A percentile compares a stretch with the other conserved stretches of the same genome.
phyloP scores from a whole-genome alignment of 1,139 yeast species.

The Scheffersomyces illinoinensis region DNA sequence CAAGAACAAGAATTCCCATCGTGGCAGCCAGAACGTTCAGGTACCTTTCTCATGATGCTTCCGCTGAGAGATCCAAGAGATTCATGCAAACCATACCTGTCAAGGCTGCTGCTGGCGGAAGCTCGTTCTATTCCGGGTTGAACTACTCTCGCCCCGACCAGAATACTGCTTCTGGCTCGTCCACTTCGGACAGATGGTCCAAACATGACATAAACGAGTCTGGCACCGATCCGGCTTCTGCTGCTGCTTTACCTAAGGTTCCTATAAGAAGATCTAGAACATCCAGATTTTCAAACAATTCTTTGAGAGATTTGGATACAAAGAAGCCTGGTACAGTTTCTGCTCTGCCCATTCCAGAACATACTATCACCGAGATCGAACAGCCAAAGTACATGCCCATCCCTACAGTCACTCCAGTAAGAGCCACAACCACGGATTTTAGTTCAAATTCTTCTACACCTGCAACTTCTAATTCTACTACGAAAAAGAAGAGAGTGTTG shows the following conservation, averaged over 20 bases:
- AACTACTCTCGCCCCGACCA: constrained; percentile 16
- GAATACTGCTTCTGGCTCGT: constrained; percentile 12
- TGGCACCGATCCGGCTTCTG: constrained; percentile 4
- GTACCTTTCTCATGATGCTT: constrained; percentile 26
- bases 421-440: background rate
- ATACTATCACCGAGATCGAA: background rate
- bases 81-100: constrained; percentile 46
- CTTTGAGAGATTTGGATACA: constrained; percentile 8
- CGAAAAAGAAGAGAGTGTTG: constrained; percentile 63
- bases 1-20: constrained; percentile 14
- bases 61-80: constrained; percentile 32
- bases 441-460: constrained; percentile 7
- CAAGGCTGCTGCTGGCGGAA: constrained; percentile 17
- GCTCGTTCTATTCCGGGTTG: constrained; percentile 30
- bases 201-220: constrained; percentile 13
- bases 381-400: background rate
- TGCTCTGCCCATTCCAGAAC: background rate
- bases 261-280: constrained; percentile 39
- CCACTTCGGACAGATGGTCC: constrained; percentile 22
- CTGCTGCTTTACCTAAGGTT: constrained; percentile 4
- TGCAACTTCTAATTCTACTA: constrained; percentile 12
- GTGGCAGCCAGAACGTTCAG: constrained; percentile 14
- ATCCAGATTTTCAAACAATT: constrained; percentile 31
- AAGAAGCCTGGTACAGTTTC: background rate
- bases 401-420: constrained; percentile 1